Base-by-base conservation (phyloP, 176 grass and related monocot genomes). In the Olyra latifolia region DNA sequence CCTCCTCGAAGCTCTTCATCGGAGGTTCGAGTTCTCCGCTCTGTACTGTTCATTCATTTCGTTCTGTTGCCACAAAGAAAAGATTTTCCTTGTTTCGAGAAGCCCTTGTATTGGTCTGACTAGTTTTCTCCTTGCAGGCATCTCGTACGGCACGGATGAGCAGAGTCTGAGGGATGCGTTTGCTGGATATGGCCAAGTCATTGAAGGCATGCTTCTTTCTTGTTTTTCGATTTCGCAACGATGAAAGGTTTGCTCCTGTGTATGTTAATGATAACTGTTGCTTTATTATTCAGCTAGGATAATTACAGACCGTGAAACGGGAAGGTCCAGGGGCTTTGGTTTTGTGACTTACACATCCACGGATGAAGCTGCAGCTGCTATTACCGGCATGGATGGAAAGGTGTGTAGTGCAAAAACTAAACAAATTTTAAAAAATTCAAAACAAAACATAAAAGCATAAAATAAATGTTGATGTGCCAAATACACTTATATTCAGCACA, bases 111-210 rank as follows among this genome's bases (percentile, higher is more conserved):
- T 44, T 17, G 70, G 4, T n/a, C 7, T 88, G 2, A 63, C 14
- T 80, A 2, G 24, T 16, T 28, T 23, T 8, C 23, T 24, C 5
- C 22, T 4, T 59, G 25, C 80, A 93, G 91, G 91, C 54, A 75
- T 93, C 43, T 91, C 91, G 8, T 93, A 88, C 74, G 85, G 85
- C 62, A 93, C 88, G 1, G 91, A 93, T 79, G 91, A 93, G 25
- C 88, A 91, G 12, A 79, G 88, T 38, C 78, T 93, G 17, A 82
- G 35, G 53, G 88, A 88, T 30, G 88, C 87, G 25, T 93, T 93
- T 79, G 40, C 66, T 41, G 50, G 45, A 54, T 93, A 85, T 49
- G 91, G 91, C 5, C 54, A 88, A 91, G 91, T 93, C 72, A 30
- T 85, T 22, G 91, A 93, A 90, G 85, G 91, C 66, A 84, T 41